Percentiles rank a stretch among this genome's conserved stretches.
phyloP scores from a whole-genome alignment of 179 eudicot genomes.

The Carnegiea gigantea region DNA sequence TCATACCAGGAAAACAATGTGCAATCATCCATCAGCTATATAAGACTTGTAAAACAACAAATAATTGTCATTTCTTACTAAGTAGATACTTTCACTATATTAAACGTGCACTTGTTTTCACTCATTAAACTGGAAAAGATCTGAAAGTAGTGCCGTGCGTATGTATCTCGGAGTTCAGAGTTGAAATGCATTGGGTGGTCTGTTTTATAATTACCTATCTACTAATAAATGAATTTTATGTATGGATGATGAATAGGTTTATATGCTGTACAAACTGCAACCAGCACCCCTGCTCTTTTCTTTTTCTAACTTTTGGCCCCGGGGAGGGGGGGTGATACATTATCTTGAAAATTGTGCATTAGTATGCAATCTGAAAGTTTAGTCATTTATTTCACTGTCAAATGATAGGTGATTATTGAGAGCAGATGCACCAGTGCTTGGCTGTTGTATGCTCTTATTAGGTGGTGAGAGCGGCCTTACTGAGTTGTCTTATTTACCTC shows the following conservation, averaged over 20 bases:
- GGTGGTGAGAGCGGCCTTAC: neutral
- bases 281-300: neutral
- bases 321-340: neutral
- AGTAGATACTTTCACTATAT: too few relatives aligned
- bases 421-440: neutral
- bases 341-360: neutral
- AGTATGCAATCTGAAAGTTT: neutral
- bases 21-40: neutral
- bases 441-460: neutral
- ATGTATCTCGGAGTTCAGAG: too few relatives aligned
- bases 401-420: neutral
- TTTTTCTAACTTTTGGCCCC: neutral
- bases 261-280: neutral
- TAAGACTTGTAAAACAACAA: neutral
- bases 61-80: neutral
- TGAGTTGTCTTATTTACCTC: neutral
- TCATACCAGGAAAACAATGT: too few relatives aligned
- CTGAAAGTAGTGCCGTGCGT: too few relatives aligned
- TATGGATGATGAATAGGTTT: neutral
- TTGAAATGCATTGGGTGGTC: too few relatives aligned
- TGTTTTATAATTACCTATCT: too few relatives aligned
- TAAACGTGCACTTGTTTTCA: too few relatives aligned
- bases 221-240: too few relatives aligned
- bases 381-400: neutral
- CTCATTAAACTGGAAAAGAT: too few relatives aligned